These are phyloP conservation scores for Macrophomina pseudophaseolina DNA, from an alignment of 2,329 filamentous ascomycete species.

Conservation along the genomic window DNA sequence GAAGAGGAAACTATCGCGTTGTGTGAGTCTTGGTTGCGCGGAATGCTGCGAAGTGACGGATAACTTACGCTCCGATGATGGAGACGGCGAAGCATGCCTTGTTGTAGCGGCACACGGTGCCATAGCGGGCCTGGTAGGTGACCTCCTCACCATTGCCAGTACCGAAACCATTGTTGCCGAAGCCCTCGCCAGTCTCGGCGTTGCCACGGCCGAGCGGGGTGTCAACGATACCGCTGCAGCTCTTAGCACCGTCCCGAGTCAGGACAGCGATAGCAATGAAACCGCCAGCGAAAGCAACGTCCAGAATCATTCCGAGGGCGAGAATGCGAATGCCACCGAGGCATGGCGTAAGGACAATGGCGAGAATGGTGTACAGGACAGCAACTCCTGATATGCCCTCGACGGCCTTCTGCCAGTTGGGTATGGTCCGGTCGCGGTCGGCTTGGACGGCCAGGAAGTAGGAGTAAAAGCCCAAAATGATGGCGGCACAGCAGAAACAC, in stretches of 20 bases:
- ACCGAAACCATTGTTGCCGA: slow-evolving; percentile 49
- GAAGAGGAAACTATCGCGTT: slow-evolving; percentile 69
- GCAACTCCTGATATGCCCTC: slow-evolving; percentile 73
- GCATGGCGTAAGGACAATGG: slow-evolving; percentile 77
- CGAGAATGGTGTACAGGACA: slow-evolving; percentile 74
- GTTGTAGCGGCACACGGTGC: slow-evolving; percentile 75
- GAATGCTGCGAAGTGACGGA: background rate
- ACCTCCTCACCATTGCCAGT: slow-evolving; percentile 44
- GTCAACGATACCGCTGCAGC: slow-evolving; percentile 67
- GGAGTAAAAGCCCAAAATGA: slow-evolving; percentile 76
- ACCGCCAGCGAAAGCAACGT: slow-evolving; percentile 74
- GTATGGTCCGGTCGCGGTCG: slow-evolving; percentile 67
- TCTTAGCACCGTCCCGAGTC: slow-evolving; percentile 70
- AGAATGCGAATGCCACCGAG: slow-evolving; percentile 76
- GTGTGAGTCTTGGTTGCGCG: slow-evolving; percentile 11
- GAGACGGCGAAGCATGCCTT: slow-evolving; percentile 78
- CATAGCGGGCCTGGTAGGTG: slow-evolving; percentile 53
- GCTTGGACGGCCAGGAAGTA: slow-evolving; percentile 81
- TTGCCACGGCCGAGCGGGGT: slow-evolving; percentile 73
- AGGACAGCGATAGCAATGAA: slow-evolving; percentile 84
- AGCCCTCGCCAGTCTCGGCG: slow-evolving; percentile 55
- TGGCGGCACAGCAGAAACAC: slow-evolving; percentile 72
- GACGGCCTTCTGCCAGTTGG: slow-evolving; percentile 71
- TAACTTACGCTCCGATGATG: slow-evolving; percentile 73
- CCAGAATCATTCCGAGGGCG: slow-evolving; percentile 74